Percentiles rank a stretch among this genome's conserved stretches.
Evolutionary conservation across 31 red algal species (phyloP).

Genomic region (Porphyra umbilicalis): DNA sequence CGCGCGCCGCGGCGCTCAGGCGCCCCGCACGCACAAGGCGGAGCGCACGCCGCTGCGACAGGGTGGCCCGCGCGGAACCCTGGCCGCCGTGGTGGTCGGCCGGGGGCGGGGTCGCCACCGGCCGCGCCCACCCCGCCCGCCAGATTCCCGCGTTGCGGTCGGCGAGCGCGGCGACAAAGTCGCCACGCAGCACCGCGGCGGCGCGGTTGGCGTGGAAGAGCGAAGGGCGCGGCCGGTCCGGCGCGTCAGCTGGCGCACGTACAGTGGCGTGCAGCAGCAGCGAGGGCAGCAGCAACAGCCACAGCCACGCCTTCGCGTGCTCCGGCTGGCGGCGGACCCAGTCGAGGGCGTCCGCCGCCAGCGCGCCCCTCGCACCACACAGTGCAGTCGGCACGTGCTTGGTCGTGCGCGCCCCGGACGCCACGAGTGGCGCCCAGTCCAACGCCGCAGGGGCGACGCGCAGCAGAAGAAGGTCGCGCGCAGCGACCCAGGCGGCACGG

Average conservation of each 20-base stretch:
- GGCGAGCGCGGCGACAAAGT: neutral
- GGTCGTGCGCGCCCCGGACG: neutral
- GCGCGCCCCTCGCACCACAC: no score
- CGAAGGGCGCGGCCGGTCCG: no score
- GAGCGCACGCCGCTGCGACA: no score
- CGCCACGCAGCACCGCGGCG: neutral
- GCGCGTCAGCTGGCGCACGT: no score
- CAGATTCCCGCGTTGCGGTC: neutral
- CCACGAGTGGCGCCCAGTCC: neutral
- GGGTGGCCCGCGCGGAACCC: no score
- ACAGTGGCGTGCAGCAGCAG: neutral
- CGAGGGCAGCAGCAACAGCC: neutral
- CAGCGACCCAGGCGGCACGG: neutral
- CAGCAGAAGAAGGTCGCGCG: neutral
- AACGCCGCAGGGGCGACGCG: no score
- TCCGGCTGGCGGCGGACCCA: neutral
- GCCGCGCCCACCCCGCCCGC: no score
- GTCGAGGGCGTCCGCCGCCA: neutral
- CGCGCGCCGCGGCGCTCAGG: no score
- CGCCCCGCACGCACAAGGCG: no score
- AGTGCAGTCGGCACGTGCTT: neutral
- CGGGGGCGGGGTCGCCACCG: no score
- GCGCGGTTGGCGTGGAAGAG: neutral
- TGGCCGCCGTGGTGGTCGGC: no score
- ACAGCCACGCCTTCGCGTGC: neutral